phyloP scores from a whole-genome alignment of 805 yeast genomes.

The Deakozyma indianensis region DNA sequence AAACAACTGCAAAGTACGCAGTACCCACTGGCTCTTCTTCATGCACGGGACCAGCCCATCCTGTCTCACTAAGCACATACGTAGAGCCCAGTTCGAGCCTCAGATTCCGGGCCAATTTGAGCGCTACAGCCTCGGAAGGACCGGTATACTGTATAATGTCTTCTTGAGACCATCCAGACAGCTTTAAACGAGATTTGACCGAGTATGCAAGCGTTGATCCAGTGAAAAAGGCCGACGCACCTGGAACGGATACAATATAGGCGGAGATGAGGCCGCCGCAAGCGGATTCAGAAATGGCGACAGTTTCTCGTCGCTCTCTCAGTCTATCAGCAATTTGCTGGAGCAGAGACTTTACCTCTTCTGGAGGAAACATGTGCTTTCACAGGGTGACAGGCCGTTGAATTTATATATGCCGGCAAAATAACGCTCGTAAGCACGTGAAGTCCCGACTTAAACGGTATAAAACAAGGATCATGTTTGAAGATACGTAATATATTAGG shows the following conservation, averaged over 20 bases:
- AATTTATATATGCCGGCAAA: no score
- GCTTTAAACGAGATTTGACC: slow-evolving; percentile 53
- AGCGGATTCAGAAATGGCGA: slow-evolving; percentile 67
- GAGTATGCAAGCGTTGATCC: slow-evolving; percentile 78
- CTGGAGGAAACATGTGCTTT: slow-evolving; percentile 58
- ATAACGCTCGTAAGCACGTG: no score
- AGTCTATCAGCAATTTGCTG: slow-evolving; percentile 43
- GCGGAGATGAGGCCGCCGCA: slow-evolving; percentile 82
- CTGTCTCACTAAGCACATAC: slow-evolving; percentile 71
- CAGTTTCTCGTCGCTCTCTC: slow-evolving; percentile 39
- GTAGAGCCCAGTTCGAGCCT: slow-evolving; percentile 72
- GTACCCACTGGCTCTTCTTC: slow-evolving; percentile 32
- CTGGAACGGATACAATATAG: slow-evolving; percentile 67
- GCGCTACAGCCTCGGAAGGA: slow-evolving; percentile 62
- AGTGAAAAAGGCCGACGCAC: slow-evolving; percentile 70
- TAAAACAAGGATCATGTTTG: no score
- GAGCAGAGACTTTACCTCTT: slow-evolving; percentile 36
- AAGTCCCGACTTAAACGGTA: no score
- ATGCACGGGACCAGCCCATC: slow-evolving; percentile 68
- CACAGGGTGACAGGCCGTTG: no score
- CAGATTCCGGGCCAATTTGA: slow-evolving; percentile 63
- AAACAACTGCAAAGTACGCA: slow-evolving; percentile 57
- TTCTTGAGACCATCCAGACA: slow-evolving; percentile 63
- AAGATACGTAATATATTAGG: no score
- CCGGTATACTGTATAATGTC: slow-evolving; percentile 68